Conservation (phyloP, 768 basidiomycete species). For the Coprinellus aureogranulatus region DNA sequence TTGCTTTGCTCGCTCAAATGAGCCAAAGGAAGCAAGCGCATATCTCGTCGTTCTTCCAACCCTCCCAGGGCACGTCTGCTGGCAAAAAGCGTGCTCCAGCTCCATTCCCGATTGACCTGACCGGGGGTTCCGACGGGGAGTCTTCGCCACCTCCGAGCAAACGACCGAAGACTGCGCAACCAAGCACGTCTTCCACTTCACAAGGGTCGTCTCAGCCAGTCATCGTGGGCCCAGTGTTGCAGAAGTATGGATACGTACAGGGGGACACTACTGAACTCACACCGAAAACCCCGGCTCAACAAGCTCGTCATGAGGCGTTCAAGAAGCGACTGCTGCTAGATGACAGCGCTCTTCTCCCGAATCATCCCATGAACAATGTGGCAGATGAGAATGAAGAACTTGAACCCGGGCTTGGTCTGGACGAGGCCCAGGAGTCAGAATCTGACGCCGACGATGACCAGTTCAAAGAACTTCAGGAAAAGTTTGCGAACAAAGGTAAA, state of each 20-base stretch:
- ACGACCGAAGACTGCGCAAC: constrained; percentile 15
- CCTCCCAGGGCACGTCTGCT: constrained; percentile 18
- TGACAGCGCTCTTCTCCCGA: constrained; percentile 36
- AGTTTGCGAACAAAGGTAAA: constrained; percentile 46
- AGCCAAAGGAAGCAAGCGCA: constrained; percentile 25
- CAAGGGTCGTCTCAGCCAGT: constrained; percentile 4
- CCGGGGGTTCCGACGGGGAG: constrained; percentile 37
- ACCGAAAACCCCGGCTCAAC: constrained; percentile 21
- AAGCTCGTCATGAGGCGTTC: constrained; percentile 40
- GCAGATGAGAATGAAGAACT: constrained; percentile 9
- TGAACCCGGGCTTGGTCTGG: constrained; percentile 8
- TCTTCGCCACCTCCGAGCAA: constrained; percentile 25
- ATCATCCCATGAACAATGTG: constrained; percentile 6
- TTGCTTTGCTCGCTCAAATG: not conserved
- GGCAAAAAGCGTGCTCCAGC: constrained; percentile 28
- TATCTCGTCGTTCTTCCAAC: constrained; percentile 39
- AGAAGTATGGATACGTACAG: constrained; percentile 47
- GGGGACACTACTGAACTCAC: constrained; percentile 24
- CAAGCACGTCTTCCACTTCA: constrained; percentile 9
- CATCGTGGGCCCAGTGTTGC: constrained; percentile 21
- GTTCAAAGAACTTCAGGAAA: constrained; percentile 47
- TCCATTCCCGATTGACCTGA: constrained; percentile 51
- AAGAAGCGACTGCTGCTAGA: constrained; percentile 50
- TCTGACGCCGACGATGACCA: constrained; percentile 31
- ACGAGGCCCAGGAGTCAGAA: constrained; percentile 22